A percentile compares a stretch with the other conserved stretches of the same genome.
Conservation (phyloP, 2,329 filamentous ascomycete species). For the Fusarium succisae region DNA sequence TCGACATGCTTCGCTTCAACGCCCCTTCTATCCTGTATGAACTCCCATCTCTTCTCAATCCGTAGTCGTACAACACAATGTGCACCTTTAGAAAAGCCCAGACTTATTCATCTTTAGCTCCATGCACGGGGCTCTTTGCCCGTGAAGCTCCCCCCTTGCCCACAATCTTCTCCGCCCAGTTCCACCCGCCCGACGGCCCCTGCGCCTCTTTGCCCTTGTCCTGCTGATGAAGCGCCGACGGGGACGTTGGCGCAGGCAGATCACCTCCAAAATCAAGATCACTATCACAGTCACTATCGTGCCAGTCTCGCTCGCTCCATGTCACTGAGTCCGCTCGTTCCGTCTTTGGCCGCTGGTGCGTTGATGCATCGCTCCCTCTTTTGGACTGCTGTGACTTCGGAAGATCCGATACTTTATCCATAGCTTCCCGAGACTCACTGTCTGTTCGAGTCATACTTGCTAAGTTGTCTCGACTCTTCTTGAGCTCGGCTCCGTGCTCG, state of each 20-base stretch:
- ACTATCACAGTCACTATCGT: conserved; percentile 41
- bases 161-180: conserved; percentile 65
- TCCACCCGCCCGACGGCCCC: conserved; percentile 51
- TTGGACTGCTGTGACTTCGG: conserved; percentile 43
- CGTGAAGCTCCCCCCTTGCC: conserved; percentile 52
- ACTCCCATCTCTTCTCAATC: conserved; percentile 1
- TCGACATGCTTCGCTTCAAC: conserved; percentile 1
- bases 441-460: conserved; percentile 33
- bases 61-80: conserved; percentile 11
- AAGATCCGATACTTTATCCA: conserved; percentile 58
- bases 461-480: conserved; percentile 41
- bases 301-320: conserved; percentile 64
- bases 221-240: conserved; percentile 22
- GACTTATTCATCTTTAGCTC: conserved; percentile 14
- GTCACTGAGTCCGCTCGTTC: conserved; percentile 62
- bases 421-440: conserved; percentile 49
- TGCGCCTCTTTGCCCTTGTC: conserved; percentile 37
- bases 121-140: conserved; percentile 43
- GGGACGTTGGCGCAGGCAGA: conserved; percentile 23
- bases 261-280: conserved; percentile 42
- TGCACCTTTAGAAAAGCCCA: neutral
- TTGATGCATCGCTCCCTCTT: conserved; percentile 34
- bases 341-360: conserved; percentile 18
- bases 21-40: conserved; percentile 32
- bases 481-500: conserved; percentile 73